Conservation (phyloP, 2,329 filamentous ascomycete genomes). For the Grosmannia huntii region DNA sequence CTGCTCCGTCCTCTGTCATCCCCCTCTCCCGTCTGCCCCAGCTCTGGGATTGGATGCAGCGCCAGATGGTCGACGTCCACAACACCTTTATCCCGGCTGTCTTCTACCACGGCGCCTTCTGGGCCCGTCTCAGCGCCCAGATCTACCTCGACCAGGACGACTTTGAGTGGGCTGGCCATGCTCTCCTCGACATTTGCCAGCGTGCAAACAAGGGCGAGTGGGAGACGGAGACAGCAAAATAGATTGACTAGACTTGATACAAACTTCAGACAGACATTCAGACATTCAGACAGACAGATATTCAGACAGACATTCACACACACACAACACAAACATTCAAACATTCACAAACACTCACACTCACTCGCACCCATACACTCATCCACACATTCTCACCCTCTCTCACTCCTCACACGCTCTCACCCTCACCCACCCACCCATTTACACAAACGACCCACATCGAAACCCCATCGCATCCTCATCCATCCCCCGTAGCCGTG, state of each 20-base stretch:
- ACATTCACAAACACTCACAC: neutral
- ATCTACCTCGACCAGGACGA: constrained; percentile 53
- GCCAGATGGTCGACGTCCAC: constrained; percentile 26
- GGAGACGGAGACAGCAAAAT: neutral
- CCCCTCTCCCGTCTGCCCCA: constrained; percentile 12
- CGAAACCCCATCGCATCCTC: constrained; percentile 1
- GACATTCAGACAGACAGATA: no score
- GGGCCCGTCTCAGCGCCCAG: constrained; percentile 52
- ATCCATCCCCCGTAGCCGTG: constrained; percentile 1
- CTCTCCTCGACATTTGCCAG: constrained; percentile 24
- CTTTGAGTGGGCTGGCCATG: constrained; percentile 46
- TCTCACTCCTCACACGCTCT: constrained; percentile 5
- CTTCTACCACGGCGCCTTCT: constrained; percentile 42
- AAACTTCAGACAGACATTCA: no score
- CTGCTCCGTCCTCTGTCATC: neutral
- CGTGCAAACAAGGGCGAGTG: constrained; percentile 10
- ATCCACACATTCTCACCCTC: neutral
- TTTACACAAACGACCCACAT: neutral
- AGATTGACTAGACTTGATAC: neutral
- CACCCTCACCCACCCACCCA: no score
- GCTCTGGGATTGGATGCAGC: constrained; percentile 24
- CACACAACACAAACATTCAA: neutral
- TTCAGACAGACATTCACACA: no score
- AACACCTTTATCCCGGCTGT: constrained; percentile 48
- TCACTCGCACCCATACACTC: no score